Evolutionary conservation across 306 rosid genomes (phyloP).

Genomic region (Pterocarpus santalinus): DNA sequence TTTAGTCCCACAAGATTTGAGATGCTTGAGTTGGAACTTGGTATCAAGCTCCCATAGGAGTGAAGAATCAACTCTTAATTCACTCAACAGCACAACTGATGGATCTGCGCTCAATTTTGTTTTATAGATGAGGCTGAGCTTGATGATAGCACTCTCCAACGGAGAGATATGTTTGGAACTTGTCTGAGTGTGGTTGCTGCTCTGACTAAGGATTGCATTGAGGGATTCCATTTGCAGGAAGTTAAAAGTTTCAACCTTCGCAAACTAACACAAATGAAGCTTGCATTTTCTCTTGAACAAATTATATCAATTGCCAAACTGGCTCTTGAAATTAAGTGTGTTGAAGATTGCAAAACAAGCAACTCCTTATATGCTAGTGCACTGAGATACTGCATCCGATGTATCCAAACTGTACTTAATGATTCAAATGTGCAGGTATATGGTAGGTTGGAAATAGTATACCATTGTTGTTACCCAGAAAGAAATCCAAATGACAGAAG

Average conservation of each 20-base stretch:
- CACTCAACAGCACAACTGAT: slow-evolving; percentile 39
- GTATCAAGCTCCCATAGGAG: slow-evolving; percentile 31
- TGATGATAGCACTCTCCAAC: slow-evolving; percentile 57
- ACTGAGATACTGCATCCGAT: slow-evolving; percentile 64
- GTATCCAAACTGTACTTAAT: slow-evolving; percentile 68
- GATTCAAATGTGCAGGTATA: slow-evolving; percentile 82
- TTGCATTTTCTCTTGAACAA: slow-evolving; percentile 87
- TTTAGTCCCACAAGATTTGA: slow-evolving; percentile 21
- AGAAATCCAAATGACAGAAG: slow-evolving; percentile 45
- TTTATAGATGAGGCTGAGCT: slow-evolving; percentile 68
- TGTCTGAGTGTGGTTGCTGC: slow-evolving; percentile 67
- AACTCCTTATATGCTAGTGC: slow-evolving; percentile 50
- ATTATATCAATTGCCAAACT: slow-evolving; percentile 70
- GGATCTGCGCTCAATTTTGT: slow-evolving; percentile 38
- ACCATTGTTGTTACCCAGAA: slow-evolving; percentile 37
- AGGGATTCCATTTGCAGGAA: slow-evolving; percentile 69
- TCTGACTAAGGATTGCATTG: slow-evolving; percentile 72
- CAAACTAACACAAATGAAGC: slow-evolving; percentile 72
- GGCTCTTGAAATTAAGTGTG: slow-evolving; percentile 60
- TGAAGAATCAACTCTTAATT: slow-evolving; percentile 27
- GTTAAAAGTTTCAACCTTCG: slow-evolving; percentile 56
- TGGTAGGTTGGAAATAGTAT: slow-evolving; percentile 41
- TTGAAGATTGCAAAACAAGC: slow-evolving; percentile 54
- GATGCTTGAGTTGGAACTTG: slow-evolving; percentile 23
- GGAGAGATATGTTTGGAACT: slow-evolving; percentile 68